Base-by-base conservation (phyloP, 495 filamentous ascomycete species). In the Podospora pseudoanserina region DNA sequence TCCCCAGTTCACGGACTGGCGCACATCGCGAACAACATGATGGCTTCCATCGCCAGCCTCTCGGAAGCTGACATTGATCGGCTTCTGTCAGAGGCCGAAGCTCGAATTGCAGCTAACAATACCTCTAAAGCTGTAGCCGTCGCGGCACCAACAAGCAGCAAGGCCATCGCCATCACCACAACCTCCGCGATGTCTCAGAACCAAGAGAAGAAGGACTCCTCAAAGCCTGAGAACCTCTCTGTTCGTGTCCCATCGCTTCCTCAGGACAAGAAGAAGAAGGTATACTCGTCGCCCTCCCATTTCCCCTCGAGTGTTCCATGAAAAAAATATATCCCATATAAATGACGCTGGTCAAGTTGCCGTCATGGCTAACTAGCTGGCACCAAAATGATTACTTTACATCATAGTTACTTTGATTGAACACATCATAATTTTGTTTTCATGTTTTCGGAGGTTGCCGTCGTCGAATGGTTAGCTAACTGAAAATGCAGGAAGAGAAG, bases 351-450 rank as follows among this genome's bases (percentile, higher is more conserved):
- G 72, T 71, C 61, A 75, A 71, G 71, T 76, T 77, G 76, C 81
- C 81, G 81, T 81, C 68, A 79, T 79, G 77, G 79, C 78, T 75
- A 70, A 74, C 75, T 73, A 66, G 67, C 72, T 68, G 74, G 76
- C 74, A 80, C 74, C 75, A 71, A 71, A 91, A 92, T 93, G 87
- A 93, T 90, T 79, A 57, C 65, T 80, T 84, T 79, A 81, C 83
- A 86, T 93, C 92, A 97, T 97, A 99, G 95, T 99, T 99, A 99
- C 95, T 94, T 94, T 97, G 94, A 98, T 81, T 83, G 83, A 27
- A 60, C 59, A 61, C 57, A 18, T 23, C 39, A n/a, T 70, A 4
- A 53, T 59, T 16, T 34, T n/a, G 34, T 56, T 66, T 65, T 26
- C 30, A 16, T 11, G 39, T 16, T 49, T 49, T 49, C 39, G 9